Percentiles rank a stretch among this genome's conserved stretches.
Conservation (phyloP, 306 rosid species). For the Erythrophleum fordii region DNA sequence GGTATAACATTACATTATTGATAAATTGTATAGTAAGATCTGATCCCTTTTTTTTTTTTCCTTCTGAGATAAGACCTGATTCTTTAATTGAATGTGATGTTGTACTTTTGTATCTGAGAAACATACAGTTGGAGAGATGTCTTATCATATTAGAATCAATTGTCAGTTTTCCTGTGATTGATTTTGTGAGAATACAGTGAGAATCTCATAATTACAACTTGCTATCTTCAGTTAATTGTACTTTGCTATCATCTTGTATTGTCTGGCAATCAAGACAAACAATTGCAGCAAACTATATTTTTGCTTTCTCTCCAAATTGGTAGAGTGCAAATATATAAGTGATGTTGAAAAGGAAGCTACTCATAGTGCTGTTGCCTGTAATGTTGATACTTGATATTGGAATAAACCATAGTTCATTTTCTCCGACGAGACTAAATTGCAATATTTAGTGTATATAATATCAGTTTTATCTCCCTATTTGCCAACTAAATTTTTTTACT, state of each 20-base stretch:
- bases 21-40: neutral
- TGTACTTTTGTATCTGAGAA: neutral
- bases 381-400: neutral
- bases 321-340: neutral
- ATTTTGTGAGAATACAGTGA: neutral
- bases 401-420: neutral
- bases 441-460: neutral
- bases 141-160: neutral
- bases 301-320: neutral
- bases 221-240: neutral
- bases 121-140: neutral
- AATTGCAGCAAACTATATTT: neutral
- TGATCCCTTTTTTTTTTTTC: neutral
- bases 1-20: neutral
- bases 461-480: neutral
- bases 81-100: neutral
- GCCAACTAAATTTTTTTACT: neutral
- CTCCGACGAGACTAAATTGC: neutral
- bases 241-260: too few relatives aligned
- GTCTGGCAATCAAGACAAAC: too few relatives aligned
- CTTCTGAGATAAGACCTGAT: neutral
- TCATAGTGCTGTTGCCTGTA: neutral
- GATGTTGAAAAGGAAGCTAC: neutral
- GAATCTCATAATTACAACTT: neutral
- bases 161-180: neutral